These are phyloP conservation scores for Kwoniella sp. DNA, from an alignment of 768 basidiomycete genomes.

Conservation along the genomic window DNA sequence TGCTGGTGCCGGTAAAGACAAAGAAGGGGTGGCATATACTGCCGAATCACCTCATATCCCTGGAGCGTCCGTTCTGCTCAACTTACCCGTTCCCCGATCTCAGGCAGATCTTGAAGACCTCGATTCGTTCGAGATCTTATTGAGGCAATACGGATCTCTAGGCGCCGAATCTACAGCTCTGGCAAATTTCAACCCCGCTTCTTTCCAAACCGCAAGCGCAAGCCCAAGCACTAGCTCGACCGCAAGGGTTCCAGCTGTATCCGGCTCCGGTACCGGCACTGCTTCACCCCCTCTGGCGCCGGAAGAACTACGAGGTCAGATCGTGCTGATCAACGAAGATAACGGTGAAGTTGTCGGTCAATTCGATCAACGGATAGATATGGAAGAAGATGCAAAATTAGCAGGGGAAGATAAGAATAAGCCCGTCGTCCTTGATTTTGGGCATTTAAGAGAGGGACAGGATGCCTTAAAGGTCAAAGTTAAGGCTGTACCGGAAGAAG, in stretches of 20 bases:
- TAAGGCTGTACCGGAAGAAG: conserved; percentile 66
- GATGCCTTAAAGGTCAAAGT: conserved; percentile 62
- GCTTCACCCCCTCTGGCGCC: conserved; percentile 14
- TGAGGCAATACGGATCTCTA: conserved; percentile 64
- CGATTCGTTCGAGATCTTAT: conserved; percentile 64
- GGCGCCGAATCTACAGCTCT: conserved; percentile 35
- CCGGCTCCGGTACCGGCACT: background rate
- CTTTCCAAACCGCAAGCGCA: conserved; percentile 7
- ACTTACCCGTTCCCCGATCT: conserved; percentile 51
- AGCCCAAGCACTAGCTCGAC: conserved; percentile 3
- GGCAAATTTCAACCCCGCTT: conserved; percentile 18
- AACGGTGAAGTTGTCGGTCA: conserved; percentile 73
- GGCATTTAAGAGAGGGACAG: conserved; percentile 58
- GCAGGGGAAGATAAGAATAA: conserved; percentile 48
- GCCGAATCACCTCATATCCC: conserved; percentile 56
- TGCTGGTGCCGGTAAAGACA: conserved; percentile 40
- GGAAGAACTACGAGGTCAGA: conserved; percentile 60
- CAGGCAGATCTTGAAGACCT: conserved; percentile 61
- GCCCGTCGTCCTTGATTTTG: conserved; percentile 73
- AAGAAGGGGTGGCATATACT: conserved; percentile 37
- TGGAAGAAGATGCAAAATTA: conserved; percentile 66
- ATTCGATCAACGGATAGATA: conserved; percentile 63
- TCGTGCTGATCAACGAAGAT: conserved; percentile 72
- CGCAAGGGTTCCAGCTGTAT: background rate
- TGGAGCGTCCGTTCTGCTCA: conserved; percentile 43